Evolutionary conservation across 495 filamentous ascomycete species (phyloP).

Genomic region (Aspergillus incahuasiensis): DNA sequence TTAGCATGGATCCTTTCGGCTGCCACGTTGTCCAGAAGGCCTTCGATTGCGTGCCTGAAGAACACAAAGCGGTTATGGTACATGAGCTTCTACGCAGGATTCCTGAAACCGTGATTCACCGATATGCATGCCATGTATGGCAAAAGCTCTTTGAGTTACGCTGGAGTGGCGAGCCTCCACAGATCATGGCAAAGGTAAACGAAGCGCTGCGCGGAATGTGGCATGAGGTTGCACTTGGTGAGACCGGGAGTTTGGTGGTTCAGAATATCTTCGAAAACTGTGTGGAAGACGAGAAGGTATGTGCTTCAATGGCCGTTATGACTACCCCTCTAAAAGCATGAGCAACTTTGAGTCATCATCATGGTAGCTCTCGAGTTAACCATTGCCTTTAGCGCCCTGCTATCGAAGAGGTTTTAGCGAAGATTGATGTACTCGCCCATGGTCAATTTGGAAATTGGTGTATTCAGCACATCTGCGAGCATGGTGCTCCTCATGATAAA

Average conservation of each 20-base stretch:
- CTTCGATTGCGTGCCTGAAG: conserved; percentile 93
- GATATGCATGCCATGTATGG: conserved; percentile 98
- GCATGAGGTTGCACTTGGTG: conserved; percentile 95
- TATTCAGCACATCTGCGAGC: conserved; percentile 98
- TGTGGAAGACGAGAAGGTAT: conserved; percentile 95
- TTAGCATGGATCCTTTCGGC: conserved; percentile 98
- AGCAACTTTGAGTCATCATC: neutral
- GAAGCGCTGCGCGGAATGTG: conserved; percentile 94
- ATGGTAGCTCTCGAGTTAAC: conserved; percentile 26
- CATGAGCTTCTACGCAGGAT: conserved; percentile 93
- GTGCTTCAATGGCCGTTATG: neutral
- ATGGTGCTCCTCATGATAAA: conserved; percentile 86
- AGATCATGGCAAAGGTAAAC: conserved; percentile 98
- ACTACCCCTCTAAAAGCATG: neutral
- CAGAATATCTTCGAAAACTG: conserved; percentile 99
- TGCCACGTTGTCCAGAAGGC: conserved; percentile 99
- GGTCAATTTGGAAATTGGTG: conserved; percentile 99
- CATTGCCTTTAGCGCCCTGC: conserved; percentile 67
- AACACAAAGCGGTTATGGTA: conserved; percentile 97
- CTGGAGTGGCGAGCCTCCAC: conserved; percentile 90
- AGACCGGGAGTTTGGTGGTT: conserved; percentile 95
- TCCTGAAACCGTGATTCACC: conserved; percentile 95
- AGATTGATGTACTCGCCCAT: conserved; percentile 91
- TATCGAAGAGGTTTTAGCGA: conserved; percentile 90
- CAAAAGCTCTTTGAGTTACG: conserved; percentile 99